Evolutionary conservation across 2,329 filamentous ascomycete species (phyloP), one percentile per base, ranked within the genome.

Genomic region (Coniochaeta ligniaria): DNA sequence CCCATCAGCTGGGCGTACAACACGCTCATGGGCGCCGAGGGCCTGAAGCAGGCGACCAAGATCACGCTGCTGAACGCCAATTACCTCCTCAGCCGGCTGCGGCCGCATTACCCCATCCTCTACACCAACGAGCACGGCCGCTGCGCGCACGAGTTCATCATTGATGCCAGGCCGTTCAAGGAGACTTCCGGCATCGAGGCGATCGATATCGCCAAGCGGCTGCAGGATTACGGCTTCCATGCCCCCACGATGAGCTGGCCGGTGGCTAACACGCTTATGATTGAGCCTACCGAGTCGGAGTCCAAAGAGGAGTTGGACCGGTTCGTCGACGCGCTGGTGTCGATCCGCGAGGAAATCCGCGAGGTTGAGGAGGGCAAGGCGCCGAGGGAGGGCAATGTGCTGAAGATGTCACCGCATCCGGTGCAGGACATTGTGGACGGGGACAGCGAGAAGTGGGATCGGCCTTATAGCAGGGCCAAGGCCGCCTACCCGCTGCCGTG

Each of bases 191-290:
- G 91, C 28, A 79, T 98, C 67, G 93, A 97, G 76, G 94, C 90
- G 33, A 95, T 96, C 67, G 94, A 98, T 71, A 90, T 98, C 65
- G 94, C 94, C 70, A 98, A 98, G 82, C 91, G 94, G 64, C 85
- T 98, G 22, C 93, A 97, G 76, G 94, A 98, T 73, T 98, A 96
- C 72, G 94, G 94, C 47, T 98, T 98, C 84, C 94, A 98, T 75
- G 91, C 93, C 1, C 94, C 94, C 0, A 98, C 94, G 59, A 97
- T 98, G 94, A 92, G 88, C 72, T 97, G 91, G 91, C 94, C 94
- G 1, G 92, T 98, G 2, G 84, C 91, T 59, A 96, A 96, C 76
- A 97, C 94, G 0, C 85, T 98, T 52, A 98, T 98, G 94, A 96
- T 98, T 66, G 94, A 98, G 79, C 94, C 94, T 2, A 98, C 94